Evolutionary conservation across 768 basidiomycete genomes (phyloP).

Genomic region (Cystofilobasidium capitatum): DNA sequence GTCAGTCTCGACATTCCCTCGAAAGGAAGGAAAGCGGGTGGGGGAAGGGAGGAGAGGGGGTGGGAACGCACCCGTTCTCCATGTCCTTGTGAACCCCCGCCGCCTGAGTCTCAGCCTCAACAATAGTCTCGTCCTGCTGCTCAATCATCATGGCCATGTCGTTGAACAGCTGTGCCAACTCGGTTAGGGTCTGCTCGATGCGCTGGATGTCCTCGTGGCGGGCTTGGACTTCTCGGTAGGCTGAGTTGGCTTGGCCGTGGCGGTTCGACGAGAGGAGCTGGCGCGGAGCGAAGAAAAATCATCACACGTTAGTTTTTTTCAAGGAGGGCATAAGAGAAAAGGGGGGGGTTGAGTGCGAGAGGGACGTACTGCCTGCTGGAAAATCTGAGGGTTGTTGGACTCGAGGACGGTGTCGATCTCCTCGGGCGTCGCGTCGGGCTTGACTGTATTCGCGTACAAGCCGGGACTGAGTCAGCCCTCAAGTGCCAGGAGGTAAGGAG

Average conservation of each 20-base stretch:
- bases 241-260: slow-evolving; percentile 72
- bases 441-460: slow-evolving; percentile 40
- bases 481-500: not conserved
- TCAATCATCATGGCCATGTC: slow-evolving; percentile 73
- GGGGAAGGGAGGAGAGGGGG: too few relatives aligned
- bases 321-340: not conserved
- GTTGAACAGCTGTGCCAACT: slow-evolving; percentile 75
- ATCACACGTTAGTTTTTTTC: not conserved
- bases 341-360: slow-evolving; percentile 16
- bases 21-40: slow-evolving; percentile 8
- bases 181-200: slow-evolving; percentile 78
- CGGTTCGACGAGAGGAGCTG: slow-evolving; percentile 66
- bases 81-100: slow-evolving; percentile 57
- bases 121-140: slow-evolving; percentile 69
- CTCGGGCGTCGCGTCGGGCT: slow-evolving; percentile 73
- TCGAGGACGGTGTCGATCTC: slow-evolving; percentile 66
- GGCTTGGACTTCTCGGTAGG: slow-evolving; percentile 78
- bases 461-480: slow-evolving; percentile 1
- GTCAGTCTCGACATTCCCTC: slow-evolving; percentile 13
- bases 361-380: slow-evolving; percentile 47
- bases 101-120: slow-evolving; percentile 55
- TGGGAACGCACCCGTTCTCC: slow-evolving; percentile 36
- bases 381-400: slow-evolving; percentile 61
- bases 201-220: slow-evolving; percentile 73
- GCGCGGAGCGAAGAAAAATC: not conserved